Evolutionary conservation across 495 filamentous ascomycete genomes (phyloP).

Genomic region (Podospora pseudopauciseta): DNA sequence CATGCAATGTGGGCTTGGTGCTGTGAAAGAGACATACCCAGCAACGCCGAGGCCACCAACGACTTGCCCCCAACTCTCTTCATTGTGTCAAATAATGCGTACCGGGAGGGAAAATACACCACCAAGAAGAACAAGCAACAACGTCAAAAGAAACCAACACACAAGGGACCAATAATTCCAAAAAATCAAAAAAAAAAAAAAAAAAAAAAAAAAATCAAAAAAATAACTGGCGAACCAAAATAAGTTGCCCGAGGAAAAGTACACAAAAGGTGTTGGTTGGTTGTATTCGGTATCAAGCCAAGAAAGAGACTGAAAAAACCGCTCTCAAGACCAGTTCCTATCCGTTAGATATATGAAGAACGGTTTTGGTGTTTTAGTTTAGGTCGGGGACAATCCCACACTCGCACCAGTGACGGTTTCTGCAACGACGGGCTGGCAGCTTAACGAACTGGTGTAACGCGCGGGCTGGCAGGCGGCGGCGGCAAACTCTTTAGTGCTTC

Average conservation of each 20-base stretch:
- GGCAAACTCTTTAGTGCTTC: not conserved
- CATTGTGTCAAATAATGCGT: not conserved
- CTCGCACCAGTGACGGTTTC: not conserved
- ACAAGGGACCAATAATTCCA: not conserved
- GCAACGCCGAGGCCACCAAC: conserved; percentile 17
- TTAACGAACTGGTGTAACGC: not conserved
- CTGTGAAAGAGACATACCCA: conserved; percentile 17
- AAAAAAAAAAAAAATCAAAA: too few species aligned
- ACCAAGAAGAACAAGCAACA: not conserved
- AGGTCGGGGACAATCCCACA: not conserved
- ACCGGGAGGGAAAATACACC: not conserved
- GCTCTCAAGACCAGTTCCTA: not conserved
- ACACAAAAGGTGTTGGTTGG: not conserved
- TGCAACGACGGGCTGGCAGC: not conserved
- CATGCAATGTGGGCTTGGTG: not conserved
- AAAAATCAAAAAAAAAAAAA: not conserved
- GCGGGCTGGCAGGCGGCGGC: too few species aligned
- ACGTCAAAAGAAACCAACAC: not conserved
- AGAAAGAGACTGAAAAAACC: not conserved
- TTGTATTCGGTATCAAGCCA: not conserved
- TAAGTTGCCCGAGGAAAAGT: not conserved
- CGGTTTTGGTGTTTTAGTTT: not conserved
- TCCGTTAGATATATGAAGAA: not conserved
- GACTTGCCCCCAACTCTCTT: conserved; percentile 16
- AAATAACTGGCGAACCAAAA: not conserved